Percentiles rank a stretch among this genome's conserved stretches.
Evolutionary conservation across 306 rosid species (phyloP).

Genomic region (Prunus salicina): DNA sequence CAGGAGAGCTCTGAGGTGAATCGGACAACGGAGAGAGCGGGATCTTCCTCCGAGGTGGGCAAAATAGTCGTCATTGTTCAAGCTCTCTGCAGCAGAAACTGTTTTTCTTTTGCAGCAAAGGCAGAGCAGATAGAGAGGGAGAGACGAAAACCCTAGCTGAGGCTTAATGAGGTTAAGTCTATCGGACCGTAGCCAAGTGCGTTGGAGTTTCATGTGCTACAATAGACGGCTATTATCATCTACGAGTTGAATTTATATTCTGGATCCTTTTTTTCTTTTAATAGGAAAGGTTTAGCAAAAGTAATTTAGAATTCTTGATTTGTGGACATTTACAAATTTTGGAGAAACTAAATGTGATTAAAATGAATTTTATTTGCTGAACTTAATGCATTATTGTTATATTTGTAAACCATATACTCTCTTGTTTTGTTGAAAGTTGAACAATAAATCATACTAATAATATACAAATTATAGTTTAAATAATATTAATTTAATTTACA

Average conservation of each 20-base stretch:
- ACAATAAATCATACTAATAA: no score
- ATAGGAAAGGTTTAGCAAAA: no score
- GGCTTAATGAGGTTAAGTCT: neutral
- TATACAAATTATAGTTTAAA: no score
- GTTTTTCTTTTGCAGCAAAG: conserved; percentile 11
- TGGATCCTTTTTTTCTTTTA: no score
- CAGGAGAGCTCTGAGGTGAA: conserved; percentile 83
- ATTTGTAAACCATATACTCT: no score
- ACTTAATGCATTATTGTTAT: no score
- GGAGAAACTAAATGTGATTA: no score
- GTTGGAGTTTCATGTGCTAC: conserved; percentile 12
- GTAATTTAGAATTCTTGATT: no score
- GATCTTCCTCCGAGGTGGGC: conserved; percentile 86
- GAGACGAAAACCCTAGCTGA: conserved; percentile 39
- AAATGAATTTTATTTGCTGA: no score
- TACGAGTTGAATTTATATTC: neutral
- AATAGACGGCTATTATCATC: neutral
- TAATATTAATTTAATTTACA: no score
- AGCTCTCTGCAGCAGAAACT: conserved; percentile 33
- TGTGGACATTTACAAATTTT: no score
- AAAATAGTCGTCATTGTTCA: conserved; percentile 79
- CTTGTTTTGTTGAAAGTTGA: no score
- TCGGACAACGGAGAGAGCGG: conserved; percentile 75
- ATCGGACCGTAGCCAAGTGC: conserved; percentile 7
- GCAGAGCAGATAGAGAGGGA: neutral